Evolutionary conservation across 768 basidiomycete genomes (phyloP).

Genomic region (Phaffia tasmanica): DNA sequence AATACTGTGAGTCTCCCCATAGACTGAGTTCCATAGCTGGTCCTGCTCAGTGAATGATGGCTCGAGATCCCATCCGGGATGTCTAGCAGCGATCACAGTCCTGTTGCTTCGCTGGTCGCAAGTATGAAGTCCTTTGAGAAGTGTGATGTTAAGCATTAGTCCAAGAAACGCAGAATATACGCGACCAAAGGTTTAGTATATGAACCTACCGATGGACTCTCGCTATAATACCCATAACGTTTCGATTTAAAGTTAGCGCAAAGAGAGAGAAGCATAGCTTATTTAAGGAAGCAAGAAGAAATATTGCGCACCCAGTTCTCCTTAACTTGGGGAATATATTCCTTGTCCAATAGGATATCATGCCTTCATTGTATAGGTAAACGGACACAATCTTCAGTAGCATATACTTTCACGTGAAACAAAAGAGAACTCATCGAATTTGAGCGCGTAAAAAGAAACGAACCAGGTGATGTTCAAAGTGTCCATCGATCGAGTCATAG

Average conservation of each 20-base stretch:
- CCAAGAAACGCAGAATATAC: slow-evolving; percentile 12
- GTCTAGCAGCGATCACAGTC: slow-evolving; percentile 23
- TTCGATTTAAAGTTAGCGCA: too few species aligned
- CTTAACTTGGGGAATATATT: slow-evolving; percentile 24
- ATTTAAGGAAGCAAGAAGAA: neutral
- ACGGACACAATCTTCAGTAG: too few species aligned
- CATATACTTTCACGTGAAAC: neutral
- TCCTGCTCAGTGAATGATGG: slow-evolving; percentile 30
- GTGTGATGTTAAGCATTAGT: too few species aligned
- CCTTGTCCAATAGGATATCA: slow-evolving; percentile 22
- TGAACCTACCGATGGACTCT: slow-evolving; percentile 27
- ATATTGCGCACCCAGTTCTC: slow-evolving; percentile 18
- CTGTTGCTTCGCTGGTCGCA: slow-evolving; percentile 31
- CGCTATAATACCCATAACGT: slow-evolving; percentile 3
- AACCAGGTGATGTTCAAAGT: slow-evolving; percentile 33
- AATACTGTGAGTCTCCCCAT: slow-evolving; percentile 26
- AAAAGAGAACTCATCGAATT: too few species aligned
- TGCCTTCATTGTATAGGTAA: slow-evolving; percentile 15
- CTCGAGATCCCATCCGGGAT: slow-evolving; percentile 31
- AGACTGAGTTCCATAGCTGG: slow-evolving; percentile 28
- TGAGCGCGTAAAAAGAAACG: slow-evolving; percentile 1
- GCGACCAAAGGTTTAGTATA: too few species aligned
- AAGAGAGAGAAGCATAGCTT: neutral
- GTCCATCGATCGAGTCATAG: slow-evolving; percentile 28
- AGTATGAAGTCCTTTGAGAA: slow-evolving; percentile 17